A percentile compares a stretch with the other conserved stretches of the same genome.
phyloP scores from a whole-genome alignment of 805 yeast genomes.

The Candida anglica region DNA sequence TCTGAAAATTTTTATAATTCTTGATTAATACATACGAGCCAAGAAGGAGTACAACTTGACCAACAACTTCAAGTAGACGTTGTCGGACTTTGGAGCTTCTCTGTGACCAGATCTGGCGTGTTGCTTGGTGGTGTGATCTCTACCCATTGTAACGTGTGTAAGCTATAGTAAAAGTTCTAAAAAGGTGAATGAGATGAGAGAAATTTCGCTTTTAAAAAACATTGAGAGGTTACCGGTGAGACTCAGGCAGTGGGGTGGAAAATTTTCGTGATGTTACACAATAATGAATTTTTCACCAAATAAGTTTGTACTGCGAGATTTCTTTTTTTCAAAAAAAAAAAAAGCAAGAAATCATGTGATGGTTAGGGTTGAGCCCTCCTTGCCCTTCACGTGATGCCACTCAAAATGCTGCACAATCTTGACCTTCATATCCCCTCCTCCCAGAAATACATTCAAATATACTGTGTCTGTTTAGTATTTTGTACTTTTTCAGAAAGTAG shows the following conservation, averaged over 20 bases:
- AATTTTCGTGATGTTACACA: constrained; percentile 4
- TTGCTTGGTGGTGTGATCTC: constrained; percentile 94
- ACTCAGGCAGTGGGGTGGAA: constrained; percentile 1
- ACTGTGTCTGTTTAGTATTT: no score
- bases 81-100: constrained; percentile 98
- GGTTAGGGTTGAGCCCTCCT: no score
- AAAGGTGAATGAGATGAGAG: background rate
- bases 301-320: no score
- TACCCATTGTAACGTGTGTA: constrained; percentile 69
- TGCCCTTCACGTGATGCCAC: no score
- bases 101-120: constrained; percentile 96
- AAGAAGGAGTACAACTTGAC: constrained; percentile 98
- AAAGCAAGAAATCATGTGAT: no score
- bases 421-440: no score
- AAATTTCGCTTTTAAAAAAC: background rate
- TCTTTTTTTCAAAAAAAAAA: no score
- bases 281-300: no score
- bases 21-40: constrained; percentile 82
- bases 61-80: constrained; percentile 96
- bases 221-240: background rate
- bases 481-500: no score
- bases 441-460: no score
- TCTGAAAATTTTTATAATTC: no score
- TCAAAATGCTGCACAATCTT: no score
- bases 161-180: constrained; percentile 2